A percentile compares a stretch with the other conserved stretches of the same genome.
Conservation (phyloP, 768 basidiomycete species). For the Leccinellum luteum region DNA sequence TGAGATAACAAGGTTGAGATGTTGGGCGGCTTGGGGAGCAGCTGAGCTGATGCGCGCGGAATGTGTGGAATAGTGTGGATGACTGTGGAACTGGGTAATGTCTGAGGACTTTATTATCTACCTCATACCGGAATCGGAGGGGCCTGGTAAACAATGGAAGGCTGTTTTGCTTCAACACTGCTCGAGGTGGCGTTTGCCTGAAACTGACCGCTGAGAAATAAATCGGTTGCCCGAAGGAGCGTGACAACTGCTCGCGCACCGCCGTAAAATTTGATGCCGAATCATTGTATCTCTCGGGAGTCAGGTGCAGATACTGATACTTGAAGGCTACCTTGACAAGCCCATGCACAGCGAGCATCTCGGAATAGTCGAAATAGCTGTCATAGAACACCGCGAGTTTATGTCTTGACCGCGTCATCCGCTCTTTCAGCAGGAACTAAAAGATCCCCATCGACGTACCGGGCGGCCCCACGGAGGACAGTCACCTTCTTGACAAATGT, state of each 20-base stretch:
- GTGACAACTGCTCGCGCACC: conserved; percentile 46
- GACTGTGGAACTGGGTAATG: conserved; percentile 25
- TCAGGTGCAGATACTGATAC: conserved; percentile 77
- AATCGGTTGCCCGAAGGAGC: conserved; percentile 33
- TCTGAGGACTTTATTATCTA: conserved; percentile 20
- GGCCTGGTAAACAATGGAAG: not conserved
- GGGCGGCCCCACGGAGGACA: conserved; percentile 85
- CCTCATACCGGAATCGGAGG: conserved; percentile 16
- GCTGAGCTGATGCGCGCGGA: conserved; percentile 17
- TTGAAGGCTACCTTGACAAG: conserved; percentile 76
- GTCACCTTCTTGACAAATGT: conserved; percentile 96
- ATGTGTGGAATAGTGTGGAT: not conserved
- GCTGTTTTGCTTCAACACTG: conserved; percentile 15
- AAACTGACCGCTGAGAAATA: conserved; percentile 29
- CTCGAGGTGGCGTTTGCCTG: conserved; percentile 28
- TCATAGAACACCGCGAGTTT: conserved; percentile 88
- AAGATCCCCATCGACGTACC: conserved; percentile 76
- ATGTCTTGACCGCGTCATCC: conserved; percentile 45
- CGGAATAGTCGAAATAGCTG: conserved; percentile 93
- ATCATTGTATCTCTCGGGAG: conserved; percentile 76
- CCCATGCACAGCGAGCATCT: conserved; percentile 88
- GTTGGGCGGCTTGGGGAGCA: conserved; percentile 42
- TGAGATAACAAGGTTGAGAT: no score
- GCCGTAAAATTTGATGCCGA: conserved; percentile 42
- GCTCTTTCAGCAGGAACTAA: conserved; percentile 36